These are phyloP conservation scores for Malassezia vespertilionis DNA, from an alignment of 1,284 basidiomycete species.

Conservation along the genomic window DNA sequence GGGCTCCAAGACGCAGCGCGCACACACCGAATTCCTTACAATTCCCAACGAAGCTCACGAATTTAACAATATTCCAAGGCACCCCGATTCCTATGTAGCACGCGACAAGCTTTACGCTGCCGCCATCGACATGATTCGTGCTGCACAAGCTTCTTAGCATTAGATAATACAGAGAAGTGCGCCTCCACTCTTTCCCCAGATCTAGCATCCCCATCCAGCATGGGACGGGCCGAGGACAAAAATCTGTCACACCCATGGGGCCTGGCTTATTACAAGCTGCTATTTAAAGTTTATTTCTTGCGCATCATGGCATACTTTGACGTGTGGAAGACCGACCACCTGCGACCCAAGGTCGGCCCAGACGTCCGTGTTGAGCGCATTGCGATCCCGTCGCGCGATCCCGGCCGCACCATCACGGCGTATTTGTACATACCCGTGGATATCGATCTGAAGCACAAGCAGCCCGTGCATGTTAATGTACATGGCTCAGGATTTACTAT, in stretches of 20 bases:
- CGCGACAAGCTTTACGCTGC: conserved; percentile 21
- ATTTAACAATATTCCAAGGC: conserved; percentile 29
- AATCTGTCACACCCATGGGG: no score
- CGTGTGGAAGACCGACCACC: conserved; percentile 9
- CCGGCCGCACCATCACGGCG: conserved; percentile 21
- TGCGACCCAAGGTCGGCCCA: conserved; percentile 9
- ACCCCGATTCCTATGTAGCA: conserved; percentile 12
- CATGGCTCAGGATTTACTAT: conserved; percentile 24
- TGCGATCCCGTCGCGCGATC: conserved; percentile 23
- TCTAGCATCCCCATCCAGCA: no score
- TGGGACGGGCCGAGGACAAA: no score
- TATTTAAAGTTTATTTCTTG: conserved; percentile 6
- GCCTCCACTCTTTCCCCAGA: no score
- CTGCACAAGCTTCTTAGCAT: no score
- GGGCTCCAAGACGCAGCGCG: conserved; percentile 6
- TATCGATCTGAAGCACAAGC: conserved; percentile 14
- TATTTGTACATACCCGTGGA: conserved; percentile 24
- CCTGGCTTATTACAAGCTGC: conserved; percentile 3
- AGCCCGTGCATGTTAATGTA: conserved; percentile 21
- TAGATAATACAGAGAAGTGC: no score
- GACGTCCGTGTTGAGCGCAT: conserved; percentile 16
- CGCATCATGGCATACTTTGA: conserved; percentile 6
- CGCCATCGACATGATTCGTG: conserved; percentile 40
- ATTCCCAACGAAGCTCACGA: conserved; percentile 33
- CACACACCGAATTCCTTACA: conserved; percentile 21